A percentile compares a stretch with the other conserved stretches of the same genome.
These are phyloP conservation scores for Rhodotorula toruloides DNA, from an alignment of 768 basidiomycete genomes.

Conservation along the genomic window DNA sequence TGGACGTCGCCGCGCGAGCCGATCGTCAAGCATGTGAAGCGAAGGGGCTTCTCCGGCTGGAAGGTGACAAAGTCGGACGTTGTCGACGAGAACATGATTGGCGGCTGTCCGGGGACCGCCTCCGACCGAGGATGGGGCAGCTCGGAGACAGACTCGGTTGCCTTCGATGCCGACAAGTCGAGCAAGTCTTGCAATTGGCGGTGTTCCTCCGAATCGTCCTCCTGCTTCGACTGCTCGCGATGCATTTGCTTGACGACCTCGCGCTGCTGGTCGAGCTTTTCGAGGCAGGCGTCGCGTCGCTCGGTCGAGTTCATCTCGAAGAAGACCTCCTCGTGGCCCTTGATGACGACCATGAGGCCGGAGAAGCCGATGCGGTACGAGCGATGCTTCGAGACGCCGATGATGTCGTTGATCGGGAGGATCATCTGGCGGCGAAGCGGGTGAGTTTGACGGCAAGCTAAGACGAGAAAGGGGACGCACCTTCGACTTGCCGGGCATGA, in stretches of 20 bases:
- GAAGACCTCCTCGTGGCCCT: slow-evolving; percentile 95
- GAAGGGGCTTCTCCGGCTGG: slow-evolving; percentile 76
- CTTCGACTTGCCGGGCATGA: slow-evolving; percentile 67
- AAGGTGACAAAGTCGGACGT: slow-evolving; percentile 95
- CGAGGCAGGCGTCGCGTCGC: slow-evolving; percentile 70
- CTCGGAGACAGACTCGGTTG: slow-evolving; percentile 10
- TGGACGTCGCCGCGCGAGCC: slow-evolving; percentile 96
- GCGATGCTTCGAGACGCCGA: slow-evolving; percentile 75
- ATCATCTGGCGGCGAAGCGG: slow-evolving; percentile 65
- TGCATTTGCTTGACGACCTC: slow-evolving; percentile 61
- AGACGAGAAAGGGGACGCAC: slow-evolving; percentile 52
- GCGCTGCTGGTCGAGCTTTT: slow-evolving; percentile 70
- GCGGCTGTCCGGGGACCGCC: slow-evolving; percentile 43
- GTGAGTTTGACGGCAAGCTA: slow-evolving; percentile 9
- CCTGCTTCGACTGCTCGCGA: slow-evolving; percentile 37
- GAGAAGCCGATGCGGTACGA: slow-evolving; percentile 84
- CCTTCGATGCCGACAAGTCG: slow-evolving; percentile 62
- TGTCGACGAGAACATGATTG: slow-evolving; percentile 95
- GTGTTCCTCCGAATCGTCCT: slow-evolving; percentile 54
- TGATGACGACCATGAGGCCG: slow-evolving; percentile 82
- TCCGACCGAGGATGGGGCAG: slow-evolving; percentile 37
- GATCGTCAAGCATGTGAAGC: slow-evolving; percentile 91
- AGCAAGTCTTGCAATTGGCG: slow-evolving; percentile 75
- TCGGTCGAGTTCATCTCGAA: slow-evolving; percentile 83
- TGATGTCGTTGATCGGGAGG: slow-evolving; percentile 79